phyloP scores from a whole-genome alignment of 2,329 filamentous ascomycete genomes.

The Fusarium xylarioides region DNA sequence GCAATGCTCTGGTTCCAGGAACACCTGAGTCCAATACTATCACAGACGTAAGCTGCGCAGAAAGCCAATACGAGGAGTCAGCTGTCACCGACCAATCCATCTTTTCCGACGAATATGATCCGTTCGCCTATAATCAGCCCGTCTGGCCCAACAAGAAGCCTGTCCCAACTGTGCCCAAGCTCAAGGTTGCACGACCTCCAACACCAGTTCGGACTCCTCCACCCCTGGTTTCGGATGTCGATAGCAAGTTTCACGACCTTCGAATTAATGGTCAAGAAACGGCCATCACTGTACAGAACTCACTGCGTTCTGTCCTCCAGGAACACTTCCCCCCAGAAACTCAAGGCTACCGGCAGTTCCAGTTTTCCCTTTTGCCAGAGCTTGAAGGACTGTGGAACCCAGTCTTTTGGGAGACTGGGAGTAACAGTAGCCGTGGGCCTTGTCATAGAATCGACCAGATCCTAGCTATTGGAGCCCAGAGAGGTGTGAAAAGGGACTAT shows the following conservation, averaged over 20 bases:
- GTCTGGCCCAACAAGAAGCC: slow-evolving; percentile 38
- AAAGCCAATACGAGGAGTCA: slow-evolving; percentile 23
- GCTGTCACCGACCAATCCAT: slow-evolving; percentile 17
- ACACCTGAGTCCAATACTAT: slow-evolving; percentile 40
- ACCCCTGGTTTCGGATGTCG: slow-evolving; percentile 43
- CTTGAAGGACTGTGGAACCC: slow-evolving; percentile 63
- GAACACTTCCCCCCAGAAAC: slow-evolving; percentile 60
- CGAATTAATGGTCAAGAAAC: slow-evolving; percentile 53
- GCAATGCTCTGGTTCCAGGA: slow-evolving; percentile 33
- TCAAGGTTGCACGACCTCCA: slow-evolving; percentile 49
- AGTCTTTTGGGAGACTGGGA: slow-evolving; percentile 54
- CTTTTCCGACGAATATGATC: slow-evolving; percentile 55
- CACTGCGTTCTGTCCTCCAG: slow-evolving; percentile 62
- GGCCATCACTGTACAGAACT: slow-evolving; percentile 65
- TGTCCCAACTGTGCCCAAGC: slow-evolving; percentile 26
- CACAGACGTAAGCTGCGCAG: slow-evolving; percentile 4
- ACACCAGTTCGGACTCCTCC: slow-evolving; percentile 57
- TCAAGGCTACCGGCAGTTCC: slow-evolving; percentile 58
- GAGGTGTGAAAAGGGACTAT: slow-evolving; percentile 61
- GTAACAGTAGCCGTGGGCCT: slow-evolving; percentile 43
- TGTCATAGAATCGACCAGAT: slow-evolving; percentile 64
- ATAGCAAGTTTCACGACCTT: slow-evolving; percentile 58
- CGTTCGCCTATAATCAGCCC: slow-evolving; percentile 52
- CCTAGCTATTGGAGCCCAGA: slow-evolving; percentile 66
- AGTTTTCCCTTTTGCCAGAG: slow-evolving; percentile 58